Evolutionary conservation across 768 basidiomycete species (phyloP).

Genomic region (Mycena pura): DNA sequence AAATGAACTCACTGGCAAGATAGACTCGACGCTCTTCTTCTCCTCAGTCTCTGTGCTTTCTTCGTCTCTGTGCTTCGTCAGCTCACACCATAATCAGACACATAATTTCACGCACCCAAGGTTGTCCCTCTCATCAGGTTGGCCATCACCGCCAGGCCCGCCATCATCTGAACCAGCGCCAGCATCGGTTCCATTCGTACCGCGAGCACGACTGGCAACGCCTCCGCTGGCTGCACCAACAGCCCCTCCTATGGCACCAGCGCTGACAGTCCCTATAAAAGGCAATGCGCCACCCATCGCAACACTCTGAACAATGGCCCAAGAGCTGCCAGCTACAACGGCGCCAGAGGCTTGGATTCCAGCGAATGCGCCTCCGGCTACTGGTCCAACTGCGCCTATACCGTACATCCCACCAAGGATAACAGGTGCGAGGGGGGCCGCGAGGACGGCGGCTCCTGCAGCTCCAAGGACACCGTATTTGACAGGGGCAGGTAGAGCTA

Average conservation of each 20-base stretch:
- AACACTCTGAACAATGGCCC: slow-evolving; percentile 11
- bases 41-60: slow-evolving; percentile 1
- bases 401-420: slow-evolving; percentile 8
- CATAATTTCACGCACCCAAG: slow-evolving; percentile 5
- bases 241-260: slow-evolving; percentile 14
- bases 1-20: slow-evolving; percentile 4
- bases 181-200: slow-evolving; percentile 7
- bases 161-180: not conserved
- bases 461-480: slow-evolving; percentile 6
- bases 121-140: slow-evolving; percentile 2
- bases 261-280: slow-evolving; percentile 8
- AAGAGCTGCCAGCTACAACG: slow-evolving; percentile 13
- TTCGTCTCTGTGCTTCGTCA: slow-evolving; percentile 11
- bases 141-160: slow-evolving; percentile 2
- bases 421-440: slow-evolving; percentile 4
- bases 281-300: slow-evolving; percentile 11
- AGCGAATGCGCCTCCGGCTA: slow-evolving; percentile 2
- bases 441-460: slow-evolving; percentile 12
- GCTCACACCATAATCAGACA: slow-evolving; percentile 9
- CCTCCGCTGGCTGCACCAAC: slow-evolving; percentile 5
- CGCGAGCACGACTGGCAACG: slow-evolving; percentile 2
- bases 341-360: slow-evolving; percentile 9
- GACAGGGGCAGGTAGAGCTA: slow-evolving; percentile 8
- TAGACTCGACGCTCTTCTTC: slow-evolving; percentile 1
- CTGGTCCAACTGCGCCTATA: slow-evolving; percentile 12